Conservation (phyloP, 768 basidiomycete species). For the Suillus spraguei region DNA sequence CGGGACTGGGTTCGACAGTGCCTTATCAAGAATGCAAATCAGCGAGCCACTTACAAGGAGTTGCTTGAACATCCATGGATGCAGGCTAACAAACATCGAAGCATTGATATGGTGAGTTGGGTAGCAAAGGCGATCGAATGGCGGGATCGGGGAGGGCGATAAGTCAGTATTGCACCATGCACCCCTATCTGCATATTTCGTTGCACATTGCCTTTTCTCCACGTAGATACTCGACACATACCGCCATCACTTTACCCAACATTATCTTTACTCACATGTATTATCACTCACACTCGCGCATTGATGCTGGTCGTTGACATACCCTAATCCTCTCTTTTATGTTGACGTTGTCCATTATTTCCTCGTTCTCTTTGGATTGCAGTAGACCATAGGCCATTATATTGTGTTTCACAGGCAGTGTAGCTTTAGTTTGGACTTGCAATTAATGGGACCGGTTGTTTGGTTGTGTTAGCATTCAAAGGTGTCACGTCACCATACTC, state of each 20-base stretch:
- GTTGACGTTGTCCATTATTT: slow-evolving; percentile 4
- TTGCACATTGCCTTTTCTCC: not conserved
- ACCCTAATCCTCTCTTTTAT: not conserved
- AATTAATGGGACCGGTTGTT: not conserved
- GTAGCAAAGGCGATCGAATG: slow-evolving; percentile 55
- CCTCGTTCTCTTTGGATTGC: not conserved
- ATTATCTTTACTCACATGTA: slow-evolving; percentile 6
- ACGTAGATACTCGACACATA: slow-evolving; percentile 2
- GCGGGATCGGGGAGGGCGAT: slow-evolving; percentile 31
- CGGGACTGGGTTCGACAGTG: slow-evolving; percentile 84
- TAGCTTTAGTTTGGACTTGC: slow-evolving; percentile 10
- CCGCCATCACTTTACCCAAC: slow-evolving; percentile 8
- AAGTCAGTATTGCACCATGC: not conserved
- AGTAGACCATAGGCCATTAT: not conserved
- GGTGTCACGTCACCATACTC: not conserved
- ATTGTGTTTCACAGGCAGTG: slow-evolving; percentile 6
- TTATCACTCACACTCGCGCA: slow-evolving; percentile 5
- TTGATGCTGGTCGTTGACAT: slow-evolving; percentile 8
- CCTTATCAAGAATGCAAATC: slow-evolving; percentile 77
- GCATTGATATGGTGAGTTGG: slow-evolving; percentile 89
- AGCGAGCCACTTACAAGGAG: slow-evolving; percentile 81
- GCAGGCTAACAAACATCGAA: slow-evolving; percentile 51
- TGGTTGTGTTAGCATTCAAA: not conserved
- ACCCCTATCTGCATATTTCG: slow-evolving; percentile 4
- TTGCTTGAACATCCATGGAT: slow-evolving; percentile 87